Conservation (phyloP, 768 basidiomycete species). For the Cystofilobasidium bisporidii region DNA sequence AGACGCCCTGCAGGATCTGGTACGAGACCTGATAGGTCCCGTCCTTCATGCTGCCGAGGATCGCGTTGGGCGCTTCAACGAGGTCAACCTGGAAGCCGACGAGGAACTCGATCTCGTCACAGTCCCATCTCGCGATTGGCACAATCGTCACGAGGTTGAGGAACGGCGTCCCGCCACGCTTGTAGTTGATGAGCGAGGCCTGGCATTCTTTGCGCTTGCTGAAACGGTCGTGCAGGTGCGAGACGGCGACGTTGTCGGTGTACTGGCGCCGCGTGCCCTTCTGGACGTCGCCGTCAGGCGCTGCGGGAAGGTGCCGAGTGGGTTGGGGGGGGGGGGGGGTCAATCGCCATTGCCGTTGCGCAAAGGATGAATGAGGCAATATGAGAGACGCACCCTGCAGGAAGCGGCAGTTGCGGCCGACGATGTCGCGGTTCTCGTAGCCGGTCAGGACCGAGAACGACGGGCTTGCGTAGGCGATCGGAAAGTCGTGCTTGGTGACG, state of each 20-base stretch:
- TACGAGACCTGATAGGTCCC: slow-evolving; percentile 68
- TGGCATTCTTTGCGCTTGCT: slow-evolving; percentile 76
- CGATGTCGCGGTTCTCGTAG: slow-evolving; percentile 51
- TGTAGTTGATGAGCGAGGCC: slow-evolving; percentile 74
- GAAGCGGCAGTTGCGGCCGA: slow-evolving; percentile 71
- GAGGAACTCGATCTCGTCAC: slow-evolving; percentile 67
- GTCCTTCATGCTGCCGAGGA: slow-evolving; percentile 65
- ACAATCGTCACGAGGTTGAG: slow-evolving; percentile 85
- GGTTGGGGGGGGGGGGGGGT: too few relatives aligned
- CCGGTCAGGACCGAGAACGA: slow-evolving; percentile 55
- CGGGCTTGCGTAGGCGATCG: slow-evolving; percentile 84
- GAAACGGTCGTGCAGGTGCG: slow-evolving; percentile 55
- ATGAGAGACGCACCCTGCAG: slow-evolving; percentile 32
- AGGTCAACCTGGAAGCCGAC: slow-evolving; percentile 96
- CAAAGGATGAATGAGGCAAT: too few relatives aligned
- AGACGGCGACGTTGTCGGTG: slow-evolving; percentile 58
- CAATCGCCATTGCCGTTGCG: too few relatives aligned
- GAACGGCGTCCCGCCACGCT: slow-evolving; percentile 72
- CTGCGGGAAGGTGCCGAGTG: slow-evolving; percentile 43
- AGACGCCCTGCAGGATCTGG: slow-evolving; percentile 3
- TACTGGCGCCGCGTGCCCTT: slow-evolving; percentile 47
- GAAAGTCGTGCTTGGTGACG: slow-evolving; percentile 63
- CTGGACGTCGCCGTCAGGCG: slow-evolving; percentile 53
- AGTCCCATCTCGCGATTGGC: slow-evolving; percentile 66
- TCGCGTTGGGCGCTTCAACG: slow-evolving; percentile 71